Evolutionary conservation across 2,329 filamentous ascomycete species (phyloP).

Genomic region (Colletotrichum tamarilloi): DNA sequence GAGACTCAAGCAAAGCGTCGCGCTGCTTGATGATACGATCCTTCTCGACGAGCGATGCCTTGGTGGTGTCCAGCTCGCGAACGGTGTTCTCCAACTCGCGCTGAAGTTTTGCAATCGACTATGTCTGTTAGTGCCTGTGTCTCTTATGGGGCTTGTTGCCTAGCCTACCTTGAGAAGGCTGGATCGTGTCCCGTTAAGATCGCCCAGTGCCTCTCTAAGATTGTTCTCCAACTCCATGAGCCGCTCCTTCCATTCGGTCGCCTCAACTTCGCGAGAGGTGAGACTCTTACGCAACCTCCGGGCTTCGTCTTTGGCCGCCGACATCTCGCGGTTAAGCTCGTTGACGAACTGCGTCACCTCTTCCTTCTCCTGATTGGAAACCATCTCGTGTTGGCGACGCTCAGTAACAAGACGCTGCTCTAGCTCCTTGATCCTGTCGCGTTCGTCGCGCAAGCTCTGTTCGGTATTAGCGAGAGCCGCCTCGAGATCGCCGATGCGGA

Average conservation of each 20-base stretch:
- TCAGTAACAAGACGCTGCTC: conserved; percentile 83
- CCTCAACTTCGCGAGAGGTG: conserved; percentile 86
- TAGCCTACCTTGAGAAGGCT: conserved; percentile 79
- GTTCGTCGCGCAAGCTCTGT: conserved; percentile 83
- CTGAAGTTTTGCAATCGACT: conserved; percentile 89
- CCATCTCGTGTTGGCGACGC: conserved; percentile 85
- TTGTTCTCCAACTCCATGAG: conserved; percentile 91
- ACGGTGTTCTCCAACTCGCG: conserved; percentile 87
- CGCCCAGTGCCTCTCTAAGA: conserved; percentile 86
- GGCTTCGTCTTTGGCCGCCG: conserved; percentile 85
- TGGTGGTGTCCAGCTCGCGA: conserved; percentile 83
- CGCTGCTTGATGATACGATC: conserved; percentile 91
- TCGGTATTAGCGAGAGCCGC: conserved; percentile 83
- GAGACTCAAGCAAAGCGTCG: conserved; percentile 87
- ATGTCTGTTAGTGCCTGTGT: conserved; percentile 4
- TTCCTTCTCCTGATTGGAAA: conserved; percentile 90
- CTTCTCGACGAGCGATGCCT: conserved; percentile 85
- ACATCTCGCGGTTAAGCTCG: conserved; percentile 88
- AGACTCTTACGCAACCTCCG: conserved; percentile 85
- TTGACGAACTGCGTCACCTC: conserved; percentile 95
- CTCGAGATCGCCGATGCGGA: conserved; percentile 94
- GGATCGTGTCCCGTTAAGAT: conserved; percentile 86
- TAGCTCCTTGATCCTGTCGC: conserved; percentile 78
- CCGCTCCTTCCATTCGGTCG: conserved; percentile 89
- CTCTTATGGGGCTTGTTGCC: background rate